Percentiles rank a stretch among this genome's conserved stretches.
These are phyloP conservation scores for Isatis tinctoria DNA, from an alignment of 345 rosid species.

Conservation along the genomic window DNA sequence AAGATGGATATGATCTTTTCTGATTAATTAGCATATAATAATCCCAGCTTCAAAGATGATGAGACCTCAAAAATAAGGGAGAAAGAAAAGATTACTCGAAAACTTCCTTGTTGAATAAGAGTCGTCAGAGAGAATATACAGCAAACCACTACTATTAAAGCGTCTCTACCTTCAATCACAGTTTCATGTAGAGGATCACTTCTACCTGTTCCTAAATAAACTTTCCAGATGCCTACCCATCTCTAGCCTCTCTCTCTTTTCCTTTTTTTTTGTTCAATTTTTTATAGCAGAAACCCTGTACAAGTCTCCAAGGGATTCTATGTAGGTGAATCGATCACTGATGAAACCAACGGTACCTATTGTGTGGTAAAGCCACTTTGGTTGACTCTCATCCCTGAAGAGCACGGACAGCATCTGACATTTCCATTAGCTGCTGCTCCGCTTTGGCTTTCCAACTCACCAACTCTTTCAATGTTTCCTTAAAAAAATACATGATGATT, in stretches of 20 bases:
- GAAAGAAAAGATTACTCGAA: not conserved
- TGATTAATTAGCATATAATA: not conserved
- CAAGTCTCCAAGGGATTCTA: slow-evolving; percentile 32
- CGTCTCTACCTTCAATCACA: not conserved
- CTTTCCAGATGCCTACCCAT: slow-evolving; percentile 14
- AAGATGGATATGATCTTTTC: not conserved
- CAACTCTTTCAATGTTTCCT: slow-evolving; percentile 74
- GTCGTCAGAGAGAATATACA: slow-evolving; percentile 17
- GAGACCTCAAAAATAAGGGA: not conserved
- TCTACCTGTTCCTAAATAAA: slow-evolving; percentile 29
- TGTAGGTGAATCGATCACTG: slow-evolving; percentile 13
- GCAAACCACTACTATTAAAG: slow-evolving; percentile 7
- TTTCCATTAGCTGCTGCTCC: slow-evolving; percentile 70
- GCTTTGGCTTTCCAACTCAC: slow-evolving; percentile 72
- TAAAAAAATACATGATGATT: not conserved
- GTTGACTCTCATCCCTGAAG: slow-evolving; percentile 48
- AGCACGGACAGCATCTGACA: slow-evolving; percentile 45
- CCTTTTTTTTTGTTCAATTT: not conserved
- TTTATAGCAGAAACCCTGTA: slow-evolving; percentile 30
- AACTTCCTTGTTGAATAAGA: slow-evolving; percentile 9
- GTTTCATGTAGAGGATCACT: not conserved
- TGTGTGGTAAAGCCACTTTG: not conserved
- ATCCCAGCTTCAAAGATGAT: not conserved
- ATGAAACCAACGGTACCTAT: slow-evolving; percentile 10
- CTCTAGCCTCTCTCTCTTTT: slow-evolving; percentile 10